phyloP scores from a whole-genome alignment of 2,329 filamentous ascomycete species.

The Paradendryphiella salina region DNA sequence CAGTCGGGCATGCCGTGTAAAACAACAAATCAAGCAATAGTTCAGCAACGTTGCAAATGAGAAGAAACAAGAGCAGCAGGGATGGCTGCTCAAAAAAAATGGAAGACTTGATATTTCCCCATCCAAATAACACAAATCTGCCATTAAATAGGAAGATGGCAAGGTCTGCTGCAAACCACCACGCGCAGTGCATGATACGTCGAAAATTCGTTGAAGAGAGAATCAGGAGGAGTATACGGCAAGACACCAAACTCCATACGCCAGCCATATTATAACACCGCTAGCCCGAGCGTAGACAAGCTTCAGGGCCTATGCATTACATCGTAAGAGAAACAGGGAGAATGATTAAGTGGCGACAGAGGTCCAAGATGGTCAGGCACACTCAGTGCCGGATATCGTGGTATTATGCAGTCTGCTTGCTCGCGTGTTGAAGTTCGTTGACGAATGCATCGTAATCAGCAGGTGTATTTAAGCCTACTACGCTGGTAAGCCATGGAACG shows the following conservation, averaged over 20 bases:
- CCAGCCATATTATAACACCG: constrained; percentile 19
- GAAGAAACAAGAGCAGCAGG: not conserved
- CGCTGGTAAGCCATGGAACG: constrained; percentile 29
- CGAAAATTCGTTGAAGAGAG: not conserved
- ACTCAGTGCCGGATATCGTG: not conserved
- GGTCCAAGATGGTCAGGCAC: not conserved
- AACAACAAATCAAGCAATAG: too few species aligned
- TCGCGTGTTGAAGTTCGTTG: constrained; percentile 25
- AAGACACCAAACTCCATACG: constrained; percentile 17
- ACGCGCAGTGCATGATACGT: not conserved
- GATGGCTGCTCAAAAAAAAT: not conserved
- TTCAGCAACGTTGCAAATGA: not conserved
- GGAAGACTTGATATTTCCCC: not conserved
- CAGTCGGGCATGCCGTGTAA: too few species aligned
- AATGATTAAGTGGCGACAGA: constrained; percentile 1
- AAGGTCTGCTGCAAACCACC: not conserved
- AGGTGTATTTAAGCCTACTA: constrained; percentile 21
- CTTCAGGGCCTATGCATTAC: constrained; percentile 26
- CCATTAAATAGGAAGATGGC: not conserved
- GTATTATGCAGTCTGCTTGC: constrained; percentile 18
- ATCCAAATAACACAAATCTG: not conserved
- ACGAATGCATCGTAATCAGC: constrained; percentile 27
- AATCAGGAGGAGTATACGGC: constrained; percentile 5
- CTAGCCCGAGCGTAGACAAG: constrained; percentile 16
- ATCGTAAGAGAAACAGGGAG: constrained; percentile 15